Percentiles rank a stretch among this genome's conserved stretches.
Conservation (phyloP, 108 stramenopile genomes). For the Cyclotella sp. region DNA sequence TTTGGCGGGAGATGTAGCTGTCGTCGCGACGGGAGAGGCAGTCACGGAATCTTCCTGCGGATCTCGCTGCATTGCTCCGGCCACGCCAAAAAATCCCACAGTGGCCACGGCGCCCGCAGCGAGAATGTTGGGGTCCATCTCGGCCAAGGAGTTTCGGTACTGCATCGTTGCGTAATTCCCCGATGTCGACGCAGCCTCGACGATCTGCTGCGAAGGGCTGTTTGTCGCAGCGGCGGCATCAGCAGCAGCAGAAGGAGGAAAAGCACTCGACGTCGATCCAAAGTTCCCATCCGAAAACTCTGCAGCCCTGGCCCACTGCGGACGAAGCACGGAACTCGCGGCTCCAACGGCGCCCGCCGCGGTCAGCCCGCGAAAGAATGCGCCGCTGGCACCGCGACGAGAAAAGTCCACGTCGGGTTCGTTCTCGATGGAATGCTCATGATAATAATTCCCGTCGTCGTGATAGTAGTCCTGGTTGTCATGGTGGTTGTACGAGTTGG, state of each 20-base stretch:
- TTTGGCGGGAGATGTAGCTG: neutral
- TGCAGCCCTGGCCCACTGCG: slow-evolving; percentile 8
- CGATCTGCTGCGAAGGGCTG: neutral
- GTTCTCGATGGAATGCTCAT: neutral
- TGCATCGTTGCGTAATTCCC: neutral
- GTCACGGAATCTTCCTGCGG: neutral
- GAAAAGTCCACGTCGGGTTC: slow-evolving; percentile 17
- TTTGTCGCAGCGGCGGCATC: neutral
- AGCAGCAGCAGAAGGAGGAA: neutral
- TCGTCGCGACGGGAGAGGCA: neutral
- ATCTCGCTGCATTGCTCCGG: neutral
- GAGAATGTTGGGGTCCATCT: neutral
- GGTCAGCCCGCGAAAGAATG: slow-evolving; percentile 17
- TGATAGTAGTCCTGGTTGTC: slow-evolving; percentile 1
- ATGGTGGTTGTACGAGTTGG: neutral
- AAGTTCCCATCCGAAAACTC: slow-evolving; percentile 19
- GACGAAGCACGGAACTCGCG: neutral
- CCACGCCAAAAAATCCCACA: neutral
- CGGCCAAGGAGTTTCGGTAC: neutral
- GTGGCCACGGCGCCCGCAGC: neutral
- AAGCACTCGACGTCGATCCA: neutral
- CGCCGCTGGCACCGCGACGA: slow-evolving; percentile 3
- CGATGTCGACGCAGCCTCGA: neutral
- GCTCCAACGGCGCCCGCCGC: slow-evolving; percentile 11
- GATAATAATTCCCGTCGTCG: neutral